Base-by-base conservation (phyloP, 495 filamentous ascomycete genomes). In the Xanthoparmelia taractica region DNA sequence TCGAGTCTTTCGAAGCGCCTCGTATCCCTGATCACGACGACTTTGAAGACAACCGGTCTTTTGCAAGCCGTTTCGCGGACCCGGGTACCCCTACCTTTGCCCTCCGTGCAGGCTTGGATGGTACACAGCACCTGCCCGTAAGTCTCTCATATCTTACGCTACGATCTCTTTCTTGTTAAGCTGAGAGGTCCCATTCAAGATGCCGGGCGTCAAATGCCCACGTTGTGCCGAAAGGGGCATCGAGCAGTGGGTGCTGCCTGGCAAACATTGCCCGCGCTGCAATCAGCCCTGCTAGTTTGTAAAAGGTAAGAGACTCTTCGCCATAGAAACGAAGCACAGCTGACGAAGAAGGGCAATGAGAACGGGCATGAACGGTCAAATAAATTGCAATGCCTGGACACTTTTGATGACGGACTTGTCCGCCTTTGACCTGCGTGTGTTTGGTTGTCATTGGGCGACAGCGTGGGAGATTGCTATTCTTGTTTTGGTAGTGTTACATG, bases 161-260 rank as follows among this genome's bases (percentile, higher is more conserved):
- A 23, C 18, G 18, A 7, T 25, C n/a, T 15, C 34, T 60, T n/a
- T 23, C 10, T 8, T 50, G 18, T 34, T 60, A 12, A 33, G n/a
- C 58, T 60, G 13, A 34, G 0, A 36, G 10, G n/a, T 25, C 20
- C 37, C 34, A 45, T 57, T n/a, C 63, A 65, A 65, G 40, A 66
- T 66, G 64, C 64, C 64, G 23, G 64, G 64, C 13, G 64, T 66
- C 0, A 47, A 45, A 8, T 66, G 64, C 36, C 64, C 64, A 12
- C 64, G 64, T 54, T 66, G 64, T 56, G 64, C 64, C 3, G 64
- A 66, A 23, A 47, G 23, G n/a, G 64, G 64, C 25, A 41, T 62
- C 17, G 64, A 66, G 64, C 59, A 61, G 36, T 66, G 64, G 64
- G 64, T 66, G 38, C 64, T 66, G n/a, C 59, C 58, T 1, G 64